Evolutionary conservation across 495 filamentous ascomycete genomes (phyloP).

Genomic region (Neurospora terricola): DNA sequence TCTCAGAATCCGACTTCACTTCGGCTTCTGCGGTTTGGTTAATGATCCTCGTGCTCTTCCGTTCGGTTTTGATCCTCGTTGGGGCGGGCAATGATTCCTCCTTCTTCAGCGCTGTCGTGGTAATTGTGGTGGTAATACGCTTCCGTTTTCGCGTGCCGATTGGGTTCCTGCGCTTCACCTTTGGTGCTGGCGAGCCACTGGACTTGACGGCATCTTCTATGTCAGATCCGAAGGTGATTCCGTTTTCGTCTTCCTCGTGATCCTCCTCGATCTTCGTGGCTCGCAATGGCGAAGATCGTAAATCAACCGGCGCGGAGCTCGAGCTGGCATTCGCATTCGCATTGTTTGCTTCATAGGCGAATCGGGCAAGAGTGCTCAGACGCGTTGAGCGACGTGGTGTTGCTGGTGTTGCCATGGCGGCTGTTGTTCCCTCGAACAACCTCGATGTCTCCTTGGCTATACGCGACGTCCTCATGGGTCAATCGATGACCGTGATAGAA

Average conservation of each 20-base stretch:
- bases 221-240: conserved; percentile 31
- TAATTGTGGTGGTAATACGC: conserved; percentile 23
- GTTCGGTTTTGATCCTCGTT: conserved; percentile 1
- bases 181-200: not conserved
- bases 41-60: conserved; percentile 7
- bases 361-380: conserved; percentile 29
- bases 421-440: conserved; percentile 11
- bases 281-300: not conserved
- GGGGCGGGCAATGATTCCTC: not conserved
- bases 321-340: conserved; percentile 19
- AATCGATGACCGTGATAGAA: not conserved
- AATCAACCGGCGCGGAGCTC: conserved; percentile 6
- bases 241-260: conserved; percentile 8
- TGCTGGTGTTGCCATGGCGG: conserved; percentile 14
- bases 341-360: conserved; percentile 25
- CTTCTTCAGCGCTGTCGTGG: conserved; percentile 6
- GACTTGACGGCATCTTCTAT: conserved; percentile 53
- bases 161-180: not conserved
- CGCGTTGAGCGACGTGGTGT: conserved; percentile 38
- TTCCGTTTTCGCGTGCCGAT: conserved; percentile 40
- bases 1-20: conserved; percentile 3
- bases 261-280: conserved; percentile 18
- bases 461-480: conserved; percentile 51
- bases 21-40: conserved; percentile 8
- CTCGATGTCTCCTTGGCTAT: conserved; percentile 49